Percentiles rank a stretch among this genome's conserved stretches.
Evolutionary conservation across 1,139 yeast genomes (phyloP).

Genomic region (Zygoascus sp.): DNA sequence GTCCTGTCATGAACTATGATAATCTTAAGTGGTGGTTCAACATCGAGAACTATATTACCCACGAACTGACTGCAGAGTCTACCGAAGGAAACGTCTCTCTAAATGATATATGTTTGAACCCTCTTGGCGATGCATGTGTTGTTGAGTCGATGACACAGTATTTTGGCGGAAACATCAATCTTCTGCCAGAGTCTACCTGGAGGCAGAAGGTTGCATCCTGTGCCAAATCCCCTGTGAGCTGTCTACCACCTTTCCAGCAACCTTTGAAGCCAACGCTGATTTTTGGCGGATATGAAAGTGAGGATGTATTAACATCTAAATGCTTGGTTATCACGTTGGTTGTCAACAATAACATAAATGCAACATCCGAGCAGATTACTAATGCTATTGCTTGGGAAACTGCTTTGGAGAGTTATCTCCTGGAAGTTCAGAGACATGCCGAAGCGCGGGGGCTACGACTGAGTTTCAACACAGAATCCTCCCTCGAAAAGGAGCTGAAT

Average conservation of each 20-base stretch:
- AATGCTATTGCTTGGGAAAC: constrained; percentile 63
- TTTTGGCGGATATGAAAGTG: constrained; percentile 53
- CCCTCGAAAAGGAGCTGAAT: constrained; percentile 78
- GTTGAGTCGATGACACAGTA: constrained; percentile 91
- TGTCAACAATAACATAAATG: constrained; percentile 44
- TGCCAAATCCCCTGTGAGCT: constrained; percentile 76
- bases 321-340: constrained; percentile 77
- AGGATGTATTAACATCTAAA: constrained; percentile 51
- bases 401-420: constrained; percentile 52
- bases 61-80: constrained; percentile 24
- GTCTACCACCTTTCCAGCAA: constrained; percentile 87
- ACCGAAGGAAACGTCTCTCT: constrained; percentile 29
- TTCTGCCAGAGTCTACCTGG: constrained; percentile 56
- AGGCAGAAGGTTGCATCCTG: constrained; percentile 50
- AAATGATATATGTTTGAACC: constrained; percentile 78
- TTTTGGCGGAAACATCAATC: constrained; percentile 58
- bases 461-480: constrained; percentile 76
- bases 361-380: constrained; percentile 38
- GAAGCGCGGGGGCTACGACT: constrained; percentile 49
- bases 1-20: constrained; percentile 60
- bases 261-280: constrained; percentile 70
- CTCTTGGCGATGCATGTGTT: constrained; percentile 68
- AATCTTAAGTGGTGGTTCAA: constrained; percentile 84
- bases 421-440: constrained; percentile 42
- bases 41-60: constrained; percentile 53